phyloP scores from a whole-genome alignment of 495 filamentous ascomycete species.

The Xylaria grammica region DNA sequence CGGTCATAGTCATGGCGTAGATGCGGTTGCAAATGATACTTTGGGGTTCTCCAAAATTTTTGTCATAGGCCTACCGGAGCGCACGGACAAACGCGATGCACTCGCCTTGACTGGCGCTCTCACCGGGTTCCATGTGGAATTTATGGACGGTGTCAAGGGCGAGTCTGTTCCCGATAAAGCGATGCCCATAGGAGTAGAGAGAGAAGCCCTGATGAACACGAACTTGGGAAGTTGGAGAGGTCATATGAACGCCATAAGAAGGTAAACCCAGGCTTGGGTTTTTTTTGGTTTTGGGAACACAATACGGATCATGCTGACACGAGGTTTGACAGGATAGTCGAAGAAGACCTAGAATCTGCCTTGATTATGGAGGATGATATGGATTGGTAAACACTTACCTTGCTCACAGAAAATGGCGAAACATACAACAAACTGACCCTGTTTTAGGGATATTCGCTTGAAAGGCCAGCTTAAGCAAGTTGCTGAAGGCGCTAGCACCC shows the following conservation, averaged over 20 bases:
- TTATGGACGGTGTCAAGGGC: slow-evolving; percentile 38
- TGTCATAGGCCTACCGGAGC: slow-evolving; percentile 36
- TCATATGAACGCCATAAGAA: slow-evolving; percentile 34
- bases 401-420: neutral
- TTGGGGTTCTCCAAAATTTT: slow-evolving; percentile 40
- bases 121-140: slow-evolving; percentile 40
- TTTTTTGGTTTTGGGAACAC: slow-evolving; percentile 11
- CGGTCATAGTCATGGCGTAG: neutral
- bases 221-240: slow-evolving; percentile 40
- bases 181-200: slow-evolving; percentile 16
- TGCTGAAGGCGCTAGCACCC: slow-evolving; percentile 27
- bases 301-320: neutral
- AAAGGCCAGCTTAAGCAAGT: slow-evolving; percentile 36
- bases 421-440: neutral
- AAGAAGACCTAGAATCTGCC: slow-evolving; percentile 42
- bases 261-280: neutral
- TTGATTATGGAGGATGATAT: slow-evolving; percentile 52
- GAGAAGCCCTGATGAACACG: slow-evolving; percentile 14
- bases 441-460: slow-evolving; percentile 42
- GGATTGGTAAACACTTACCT: slow-evolving; percentile 35
- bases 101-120: slow-evolving; percentile 38
- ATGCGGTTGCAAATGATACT: slow-evolving; percentile 24
- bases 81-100: slow-evolving; percentile 45
- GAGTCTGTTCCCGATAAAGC: slow-evolving; percentile 36
- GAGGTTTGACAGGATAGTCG: slow-evolving; percentile 35